Percentiles rank a stretch among this genome's conserved stretches.
Evolutionary conservation across 2,329 filamentous ascomycete genomes (phyloP).

Genomic region (Neoascochyta sp.): DNA sequence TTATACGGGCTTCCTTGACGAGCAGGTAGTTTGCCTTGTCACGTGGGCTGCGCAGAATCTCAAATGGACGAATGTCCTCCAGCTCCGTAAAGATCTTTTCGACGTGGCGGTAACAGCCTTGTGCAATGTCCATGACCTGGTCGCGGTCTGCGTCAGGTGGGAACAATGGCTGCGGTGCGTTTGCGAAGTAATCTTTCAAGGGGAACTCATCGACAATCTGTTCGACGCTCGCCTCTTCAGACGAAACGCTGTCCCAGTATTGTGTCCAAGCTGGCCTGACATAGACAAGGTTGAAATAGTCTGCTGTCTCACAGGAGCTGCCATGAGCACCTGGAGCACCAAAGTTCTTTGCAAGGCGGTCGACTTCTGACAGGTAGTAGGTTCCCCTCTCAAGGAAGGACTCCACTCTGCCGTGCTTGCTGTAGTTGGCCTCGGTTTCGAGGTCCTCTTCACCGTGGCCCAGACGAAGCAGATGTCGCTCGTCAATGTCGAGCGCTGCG

Average conservation of each 20-base stretch:
- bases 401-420: slow-evolving; percentile 91
- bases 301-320: slow-evolving; percentile 92
- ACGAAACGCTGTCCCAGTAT: slow-evolving; percentile 65
- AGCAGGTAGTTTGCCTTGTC: slow-evolving; percentile 97
- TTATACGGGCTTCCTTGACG: slow-evolving; percentile 91
- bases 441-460: slow-evolving; percentile 96
- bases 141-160: slow-evolving; percentile 62
- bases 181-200: slow-evolving; percentile 81
- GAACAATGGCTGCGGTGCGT: slow-evolving; percentile 84
- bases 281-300: slow-evolving; percentile 93
- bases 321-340: slow-evolving; percentile 90
- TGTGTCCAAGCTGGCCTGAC: slow-evolving; percentile 83
- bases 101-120: slow-evolving; percentile 85
- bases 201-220: slow-evolving; percentile 74
- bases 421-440: slow-evolving; percentile 79
- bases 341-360: slow-evolving; percentile 78
- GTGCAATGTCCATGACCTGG: slow-evolving; percentile 68
- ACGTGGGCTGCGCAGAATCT: slow-evolving; percentile 80
- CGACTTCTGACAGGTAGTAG: slow-evolving; percentile 75
- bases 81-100: slow-evolving; percentile 87
- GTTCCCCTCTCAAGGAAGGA: slow-evolving; percentile 88
- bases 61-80: slow-evolving; percentile 90
- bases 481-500: slow-evolving; percentile 90
- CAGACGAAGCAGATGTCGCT: slow-evolving; percentile 84
- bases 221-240: slow-evolving; percentile 54